Evolutionary conservation across 2,329 filamentous ascomycete genomes (phyloP).

Genomic region (Venturia carpophila): DNA sequence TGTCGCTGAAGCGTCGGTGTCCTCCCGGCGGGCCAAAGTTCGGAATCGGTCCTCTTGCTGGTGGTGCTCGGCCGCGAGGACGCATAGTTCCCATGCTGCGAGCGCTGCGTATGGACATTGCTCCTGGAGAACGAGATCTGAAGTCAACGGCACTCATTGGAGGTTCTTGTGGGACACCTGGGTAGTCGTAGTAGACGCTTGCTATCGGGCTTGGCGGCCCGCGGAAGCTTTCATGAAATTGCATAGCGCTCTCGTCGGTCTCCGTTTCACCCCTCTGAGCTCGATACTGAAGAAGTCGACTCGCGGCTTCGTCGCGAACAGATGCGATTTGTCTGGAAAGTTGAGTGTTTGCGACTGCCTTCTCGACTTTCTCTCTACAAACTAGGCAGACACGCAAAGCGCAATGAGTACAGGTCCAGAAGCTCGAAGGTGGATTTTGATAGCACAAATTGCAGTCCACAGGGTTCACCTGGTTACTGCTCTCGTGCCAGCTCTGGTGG

Average conservation of each 20-base stretch:
- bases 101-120: constrained; percentile 10
- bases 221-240: not conserved
- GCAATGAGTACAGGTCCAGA: constrained; percentile 33
- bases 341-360: not conserved
- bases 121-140: not conserved
- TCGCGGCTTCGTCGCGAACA: not conserved
- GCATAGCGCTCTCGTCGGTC: not conserved
- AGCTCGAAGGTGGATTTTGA: constrained; percentile 23
- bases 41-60: constrained; percentile 1
- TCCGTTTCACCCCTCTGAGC: not conserved
- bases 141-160: constrained; percentile 4
- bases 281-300: not conserved
- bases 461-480: constrained; percentile 28
- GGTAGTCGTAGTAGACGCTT: constrained; percentile 8
- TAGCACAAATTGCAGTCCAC: constrained; percentile 33
- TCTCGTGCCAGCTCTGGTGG: constrained; percentile 27
- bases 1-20: constrained; percentile 4
- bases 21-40: not conserved
- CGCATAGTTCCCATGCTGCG: constrained; percentile 15
- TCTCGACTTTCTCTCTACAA: constrained; percentile 21
- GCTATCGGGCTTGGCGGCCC: not conserved
- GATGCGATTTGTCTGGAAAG: not conserved
- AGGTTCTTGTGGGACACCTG: not conserved
- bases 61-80: constrained; percentile 8
- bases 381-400: constrained; percentile 29